Evolutionary conservation across 768 basidiomycete species (phyloP), one percentile per base, ranked within the genome.

Genomic region (Psilocybe azurescens): DNA sequence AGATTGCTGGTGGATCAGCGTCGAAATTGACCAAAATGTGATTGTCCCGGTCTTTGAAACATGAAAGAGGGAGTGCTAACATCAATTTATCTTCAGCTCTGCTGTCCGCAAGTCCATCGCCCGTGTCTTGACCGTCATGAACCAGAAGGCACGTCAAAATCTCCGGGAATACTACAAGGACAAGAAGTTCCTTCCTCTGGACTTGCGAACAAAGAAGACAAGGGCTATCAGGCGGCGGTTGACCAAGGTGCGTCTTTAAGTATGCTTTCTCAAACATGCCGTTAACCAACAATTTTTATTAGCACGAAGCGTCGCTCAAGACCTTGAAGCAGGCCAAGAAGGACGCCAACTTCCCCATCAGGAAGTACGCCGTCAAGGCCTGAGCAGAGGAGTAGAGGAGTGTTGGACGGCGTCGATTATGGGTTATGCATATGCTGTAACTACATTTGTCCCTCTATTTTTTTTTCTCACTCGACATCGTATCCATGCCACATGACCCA

Each of bases 61-160:
- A 32, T 50, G 32, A 2, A 24, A 2, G 46, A 33, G 50, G 38
- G 10, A 59, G 8, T 41, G 30, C 18, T 56, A 11, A 33, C 20
- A 47, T 60, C n/a, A 63, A 49, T 46, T 54, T 8, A 20, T 53
- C 11, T 13, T 11, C 67, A 99, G 97, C 79, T 88, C 90, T 78
- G 85, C 91, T 68, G 94, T 98, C 78, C 96, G 97, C 85, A 99
- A 98, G 83, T 96, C 94, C 67, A 94, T 99, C 74, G 97, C 97
- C 66, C 94, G 97, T 59, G 96, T 99, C 68, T 78, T 98, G 81
- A 99, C 97, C 48, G 95, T 99, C 71, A 97, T 91, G 85, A 99
- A 97, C 90, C 92, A 94, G 77, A 99, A 99, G 81, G 89, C 90
- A 69, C 93, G 97, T 69, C 91, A 95, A 83, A 95, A 95, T 81